Base-by-base conservation (phyloP, 352 stramenopile genomes). In the Thraustotheca clavata region DNA sequence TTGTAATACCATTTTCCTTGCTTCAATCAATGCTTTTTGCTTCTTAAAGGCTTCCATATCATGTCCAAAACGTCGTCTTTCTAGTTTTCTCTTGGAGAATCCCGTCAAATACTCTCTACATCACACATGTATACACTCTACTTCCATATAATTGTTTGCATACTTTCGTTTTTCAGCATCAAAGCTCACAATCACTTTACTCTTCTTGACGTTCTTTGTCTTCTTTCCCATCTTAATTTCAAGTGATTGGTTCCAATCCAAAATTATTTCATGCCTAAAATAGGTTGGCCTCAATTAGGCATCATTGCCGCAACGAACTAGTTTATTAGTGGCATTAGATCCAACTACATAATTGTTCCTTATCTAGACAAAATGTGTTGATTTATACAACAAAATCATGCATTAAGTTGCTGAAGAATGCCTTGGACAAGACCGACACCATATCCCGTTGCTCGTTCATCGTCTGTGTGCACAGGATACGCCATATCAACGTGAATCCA, bases 401-500 rank as follows among this genome's bases (percentile, higher is more conserved):
- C 31, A 20, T 59, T 35, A 34, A 35, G 49, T n/a, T 54, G n/a
- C 76, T 84, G 75, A 34, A 88, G 71, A 54, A 88, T 60, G 49
- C 73, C 79, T 72, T 89, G 80, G 60, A 89, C 82, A 43, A 98
- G 83, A 22, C 88, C 92, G 33, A 98, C 93, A 50, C 94, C 94
- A 73, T 96, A 98, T 18, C 94, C 95, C 12, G 92, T 98, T 14
- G 86, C 90, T 41, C 87, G 74, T 50, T 89, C 86, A 60, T 89
- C 87, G 52, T 74, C 73, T 2, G 77, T 86, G 62, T 74, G 77
- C 39, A 79, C 79, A 5, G 94, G 94, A 69, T 82, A 95, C 27
- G 91, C 94, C 88, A 98, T 98, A 70, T 98, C 95, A 22, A 98
- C 81, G 76, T 98, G 95, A 43, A 98, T 67, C 94, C 95, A 98